A percentile compares a stretch with the other conserved stretches of the same genome.
These are phyloP conservation scores for Trichoderma parareesei DNA, from an alignment of 495 filamentous ascomycete genomes.

Conservation along the genomic window DNA sequence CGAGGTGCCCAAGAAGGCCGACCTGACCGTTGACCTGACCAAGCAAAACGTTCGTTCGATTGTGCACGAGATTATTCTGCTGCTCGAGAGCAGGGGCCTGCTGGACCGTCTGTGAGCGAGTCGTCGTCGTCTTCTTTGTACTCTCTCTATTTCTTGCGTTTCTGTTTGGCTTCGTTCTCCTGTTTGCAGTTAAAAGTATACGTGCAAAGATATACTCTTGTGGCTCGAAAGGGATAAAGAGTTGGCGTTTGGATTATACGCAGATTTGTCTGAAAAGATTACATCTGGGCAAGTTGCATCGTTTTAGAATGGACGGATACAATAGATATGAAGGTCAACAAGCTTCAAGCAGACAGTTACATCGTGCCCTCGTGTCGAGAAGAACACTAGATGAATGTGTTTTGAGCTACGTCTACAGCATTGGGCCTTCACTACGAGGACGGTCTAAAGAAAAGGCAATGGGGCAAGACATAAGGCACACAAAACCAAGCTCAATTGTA, in stretches of 20 bases:
- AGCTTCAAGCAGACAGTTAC: not conserved
- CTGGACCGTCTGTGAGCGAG: conserved; percentile 47
- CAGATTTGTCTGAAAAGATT: not conserved
- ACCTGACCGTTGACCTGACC: conserved; percentile 77
- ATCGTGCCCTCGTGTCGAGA: no score
- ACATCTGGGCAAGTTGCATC: not conserved
- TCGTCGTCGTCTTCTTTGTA: not conserved
- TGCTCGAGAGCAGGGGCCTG: conserved; percentile 85
- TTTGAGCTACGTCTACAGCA: no score
- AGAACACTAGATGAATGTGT: no score
- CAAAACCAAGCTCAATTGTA: no score
- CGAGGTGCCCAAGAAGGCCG: conserved; percentile 72
- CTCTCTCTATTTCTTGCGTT: not conserved
- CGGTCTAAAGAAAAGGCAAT: no score
- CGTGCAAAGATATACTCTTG: not conserved
- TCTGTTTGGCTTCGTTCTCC: not conserved
- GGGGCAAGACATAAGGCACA: no score
- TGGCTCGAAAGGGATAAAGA: not conserved
- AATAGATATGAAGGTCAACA: not conserved
- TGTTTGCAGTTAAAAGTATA: not conserved
- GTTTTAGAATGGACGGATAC: not conserved
- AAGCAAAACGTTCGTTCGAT: conserved; percentile 83
- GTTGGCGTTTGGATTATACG: not conserved
- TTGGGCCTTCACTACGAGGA: no score
- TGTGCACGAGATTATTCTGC: conserved; percentile 92